Conservation (phyloP, 164 flowering plant genomes). For the Nymphaea thermarum region DNA sequence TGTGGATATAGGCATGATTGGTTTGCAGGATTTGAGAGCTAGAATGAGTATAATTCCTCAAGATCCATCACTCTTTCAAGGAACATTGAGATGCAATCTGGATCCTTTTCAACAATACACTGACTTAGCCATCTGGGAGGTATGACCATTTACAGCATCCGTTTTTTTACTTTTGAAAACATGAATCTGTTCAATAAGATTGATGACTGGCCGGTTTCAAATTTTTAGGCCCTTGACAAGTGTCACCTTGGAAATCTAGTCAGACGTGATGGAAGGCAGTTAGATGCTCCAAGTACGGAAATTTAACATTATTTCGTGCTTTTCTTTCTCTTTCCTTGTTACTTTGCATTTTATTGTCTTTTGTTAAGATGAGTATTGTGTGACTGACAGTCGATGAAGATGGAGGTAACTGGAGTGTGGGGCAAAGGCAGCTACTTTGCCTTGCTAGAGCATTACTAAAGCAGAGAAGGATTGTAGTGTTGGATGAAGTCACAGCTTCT, state of each 20-base stretch:
- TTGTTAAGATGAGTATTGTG: neutral
- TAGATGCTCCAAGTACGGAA: constrained; percentile 60
- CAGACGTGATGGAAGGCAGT: constrained; percentile 42
- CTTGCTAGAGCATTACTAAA: constrained; percentile 61
- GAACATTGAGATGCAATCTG: constrained; percentile 63
- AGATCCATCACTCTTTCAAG: constrained; percentile 75
- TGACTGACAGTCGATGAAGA: constrained; percentile 54
- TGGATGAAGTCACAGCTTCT: constrained; percentile 90
- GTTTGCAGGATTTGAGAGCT: constrained; percentile 70
- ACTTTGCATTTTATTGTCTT: neutral
- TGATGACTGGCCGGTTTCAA: neutral
- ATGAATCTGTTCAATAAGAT: neutral
- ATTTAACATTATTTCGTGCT: neutral
- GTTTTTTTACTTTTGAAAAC: neutral
- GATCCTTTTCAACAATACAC: constrained; percentile 62
- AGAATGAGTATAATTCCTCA: constrained; percentile 72
- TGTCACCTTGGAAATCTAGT: constrained; percentile 48
- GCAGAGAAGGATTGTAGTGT: constrained; percentile 51
- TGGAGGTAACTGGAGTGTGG: constrained; percentile 88
- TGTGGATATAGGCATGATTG: constrained; percentile 43
- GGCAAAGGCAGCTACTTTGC: constrained; percentile 80
- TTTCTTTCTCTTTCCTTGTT: neutral
- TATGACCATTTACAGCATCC: constrained; percentile 10
- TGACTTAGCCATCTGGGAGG: constrained; percentile 76
- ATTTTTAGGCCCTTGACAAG: constrained; percentile 44